Evolutionary conservation across 495 filamentous ascomycete genomes (phyloP).

Genomic region (Bathelium albidoporum): DNA sequence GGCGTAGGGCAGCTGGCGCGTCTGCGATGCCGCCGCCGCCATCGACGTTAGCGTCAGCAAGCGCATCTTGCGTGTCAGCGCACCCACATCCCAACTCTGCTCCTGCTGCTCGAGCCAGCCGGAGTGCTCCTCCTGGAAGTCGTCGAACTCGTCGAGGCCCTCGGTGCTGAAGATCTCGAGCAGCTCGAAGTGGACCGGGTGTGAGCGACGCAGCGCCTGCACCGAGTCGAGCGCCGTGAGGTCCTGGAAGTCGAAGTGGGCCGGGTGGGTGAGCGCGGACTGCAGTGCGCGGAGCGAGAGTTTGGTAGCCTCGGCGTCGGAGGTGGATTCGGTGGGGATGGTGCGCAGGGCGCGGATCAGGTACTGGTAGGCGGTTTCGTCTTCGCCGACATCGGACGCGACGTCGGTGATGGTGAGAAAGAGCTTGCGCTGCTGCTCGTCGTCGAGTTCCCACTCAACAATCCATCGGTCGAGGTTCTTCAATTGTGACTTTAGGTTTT

Average conservation of each 20-base stretch:
- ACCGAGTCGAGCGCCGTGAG: slow-evolving; percentile 77
- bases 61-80: slow-evolving; percentile 79
- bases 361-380: slow-evolving; percentile 69
- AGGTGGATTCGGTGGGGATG: slow-evolving; percentile 62
- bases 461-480: slow-evolving; percentile 74
- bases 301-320: slow-evolving; percentile 58
- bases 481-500: slow-evolving; percentile 68
- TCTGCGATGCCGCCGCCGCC: slow-evolving; percentile 61
- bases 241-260: slow-evolving; percentile 89
- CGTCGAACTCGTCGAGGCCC: slow-evolving; percentile 84
- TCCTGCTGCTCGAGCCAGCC: slow-evolving; percentile 66
- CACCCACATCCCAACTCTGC: slow-evolving; percentile 49
- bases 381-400: slow-evolving; percentile 65
- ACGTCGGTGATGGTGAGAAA: slow-evolving; percentile 69
- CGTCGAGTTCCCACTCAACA: slow-evolving; percentile 67
- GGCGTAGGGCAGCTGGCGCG: slow-evolving; percentile 74
- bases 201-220: slow-evolving; percentile 71
- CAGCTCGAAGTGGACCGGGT: slow-evolving; percentile 75
- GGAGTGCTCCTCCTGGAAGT: slow-evolving; percentile 76
- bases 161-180: slow-evolving; percentile 92
- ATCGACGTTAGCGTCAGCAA: slow-evolving; percentile 85
- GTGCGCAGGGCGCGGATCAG: slow-evolving; percentile 74
- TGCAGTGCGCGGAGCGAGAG: slow-evolving; percentile 77
- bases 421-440: slow-evolving; percentile 69
- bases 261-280: slow-evolving; percentile 61